Evolutionary conservation across 169 alveolate species (phyloP), one percentile per base, ranked within the genome.

Genomic region (Plasmodium fragile): DNA sequence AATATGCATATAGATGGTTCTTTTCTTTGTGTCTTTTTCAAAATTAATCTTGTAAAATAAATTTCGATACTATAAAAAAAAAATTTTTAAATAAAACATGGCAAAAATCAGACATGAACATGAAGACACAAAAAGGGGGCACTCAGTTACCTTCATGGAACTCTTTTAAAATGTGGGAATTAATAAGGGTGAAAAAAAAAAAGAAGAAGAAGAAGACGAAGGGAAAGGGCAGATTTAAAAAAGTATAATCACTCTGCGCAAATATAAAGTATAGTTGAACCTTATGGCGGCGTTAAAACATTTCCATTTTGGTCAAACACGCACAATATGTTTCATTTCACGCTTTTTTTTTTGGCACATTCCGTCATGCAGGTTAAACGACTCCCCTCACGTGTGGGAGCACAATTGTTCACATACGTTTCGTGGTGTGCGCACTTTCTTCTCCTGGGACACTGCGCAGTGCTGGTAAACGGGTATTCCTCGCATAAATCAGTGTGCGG

Each of bases 1-100:
- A 49, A 49, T 78, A 39, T 79, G 0, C 59, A 30, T 49, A 79
- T 79, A 79, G 41, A 5, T 79, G n/a, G 11, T 6, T 32, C 49
- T 45, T 41, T 22, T n/a, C 55, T 41, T 79, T 13, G 30, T 32
- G 43, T 34, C 34, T 79, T 41, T 41, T 34, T 45, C 22, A 79
- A 79, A 30, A 18, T 79, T 65, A 65, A 69, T 79, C 34, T 41
- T 36, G 3, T 41, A 79, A 39, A 79, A 79, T 28, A 45, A 79
- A 79, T 79, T 41, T 28, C 32, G 59, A 69, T 18, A 43, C 25
- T 55, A 39, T 79, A 39, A 2, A 65, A 65, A 65, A 65, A 65
- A 65, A 65, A 7, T 65, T 65, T 65, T 65, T 3, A 25, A 6
- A 65, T 16, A 65, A 65, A 65, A 22, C 36, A 28, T 65, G 36